These are phyloP conservation scores for Pythium rhizo-oryzae DNA, from an alignment of 352 stramenopile species.

Conservation along the genomic window DNA sequence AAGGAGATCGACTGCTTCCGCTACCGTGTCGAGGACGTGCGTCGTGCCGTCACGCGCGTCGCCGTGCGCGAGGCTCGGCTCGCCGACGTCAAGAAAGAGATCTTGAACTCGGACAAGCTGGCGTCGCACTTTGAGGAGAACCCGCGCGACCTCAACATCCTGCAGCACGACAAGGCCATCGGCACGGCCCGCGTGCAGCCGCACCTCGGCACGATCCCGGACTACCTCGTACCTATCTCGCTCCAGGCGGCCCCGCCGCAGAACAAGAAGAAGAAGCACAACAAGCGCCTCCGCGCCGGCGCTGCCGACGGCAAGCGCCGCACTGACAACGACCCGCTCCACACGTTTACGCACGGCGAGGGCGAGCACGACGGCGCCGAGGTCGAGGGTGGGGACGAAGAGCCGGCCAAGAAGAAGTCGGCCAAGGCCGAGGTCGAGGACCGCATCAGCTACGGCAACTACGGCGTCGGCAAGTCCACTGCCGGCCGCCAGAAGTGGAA, in stretches of 20 bases:
- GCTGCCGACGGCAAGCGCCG: constrained; percentile 74
- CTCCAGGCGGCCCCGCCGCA: constrained; percentile 88
- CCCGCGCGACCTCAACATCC: constrained; percentile 92
- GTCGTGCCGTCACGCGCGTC: constrained; percentile 93
- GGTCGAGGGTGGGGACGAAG: constrained; percentile 44
- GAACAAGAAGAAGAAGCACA: constrained; percentile 83
- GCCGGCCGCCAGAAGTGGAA: constrained; percentile 96
- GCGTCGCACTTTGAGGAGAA: constrained; percentile 98
- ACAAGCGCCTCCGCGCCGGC: constrained; percentile 48
- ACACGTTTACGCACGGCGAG: constrained; percentile 90
- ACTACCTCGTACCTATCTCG: constrained; percentile 97
- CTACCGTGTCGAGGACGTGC: constrained; percentile 96
- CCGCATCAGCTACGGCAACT: constrained; percentile 89
- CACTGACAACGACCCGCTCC: constrained; percentile 97
- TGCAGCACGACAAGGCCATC: constrained; percentile 97
- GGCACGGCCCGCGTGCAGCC: constrained; percentile 93
- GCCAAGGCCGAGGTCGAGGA: constrained; percentile 68
- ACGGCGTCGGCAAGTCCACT: constrained; percentile 92
- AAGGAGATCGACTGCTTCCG: constrained; percentile 98
- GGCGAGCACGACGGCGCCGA: constrained; percentile 46
- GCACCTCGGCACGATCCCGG: constrained; percentile 95
- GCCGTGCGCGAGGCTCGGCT: constrained; percentile 95
- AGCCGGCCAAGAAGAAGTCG: constrained; percentile 39
- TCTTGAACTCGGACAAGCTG: constrained; percentile 98
- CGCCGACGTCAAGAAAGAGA: constrained; percentile 97